Conservation (phyloP, 768 basidiomycete genomes). For the Tricholoma matsutake region DNA sequence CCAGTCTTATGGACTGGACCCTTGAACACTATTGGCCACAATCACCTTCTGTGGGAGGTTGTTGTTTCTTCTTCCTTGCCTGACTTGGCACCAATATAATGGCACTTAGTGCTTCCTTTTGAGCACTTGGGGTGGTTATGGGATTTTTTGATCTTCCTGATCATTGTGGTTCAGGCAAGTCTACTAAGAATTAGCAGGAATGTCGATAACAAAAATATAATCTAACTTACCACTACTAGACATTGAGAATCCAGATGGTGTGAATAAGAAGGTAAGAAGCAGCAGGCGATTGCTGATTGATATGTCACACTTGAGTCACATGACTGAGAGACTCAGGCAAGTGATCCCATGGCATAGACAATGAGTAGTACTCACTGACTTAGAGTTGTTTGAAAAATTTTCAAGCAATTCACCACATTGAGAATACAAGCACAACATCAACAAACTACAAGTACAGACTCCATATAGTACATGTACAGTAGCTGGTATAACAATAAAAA, state of each 20-base stretch:
- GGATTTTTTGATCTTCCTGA: neutral
- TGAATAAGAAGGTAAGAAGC: neutral
- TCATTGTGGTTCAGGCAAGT: neutral
- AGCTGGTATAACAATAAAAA: neutral
- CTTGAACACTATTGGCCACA: too few relatives aligned
- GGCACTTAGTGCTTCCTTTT: neutral
- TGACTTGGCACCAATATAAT: neutral
- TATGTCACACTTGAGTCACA: neutral
- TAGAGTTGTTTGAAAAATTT: too few relatives aligned
- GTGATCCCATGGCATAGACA: neutral
- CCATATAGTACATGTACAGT: neutral
- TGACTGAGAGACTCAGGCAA: neutral
- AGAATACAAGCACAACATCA: too few relatives aligned
- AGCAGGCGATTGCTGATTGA: neutral
- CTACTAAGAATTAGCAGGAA: neutral
- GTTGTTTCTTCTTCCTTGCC: neutral
- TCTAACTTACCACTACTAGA: neutral
- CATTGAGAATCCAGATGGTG: neutral
- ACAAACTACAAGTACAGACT: too few relatives aligned
- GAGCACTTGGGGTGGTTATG: neutral
- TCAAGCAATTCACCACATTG: too few relatives aligned
- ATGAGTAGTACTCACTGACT: too few relatives aligned
- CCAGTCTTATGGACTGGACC: too few relatives aligned
- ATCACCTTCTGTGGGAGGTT: too few relatives aligned
- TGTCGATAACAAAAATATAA: neutral